Evolutionary conservation across 2,329 filamentous ascomycete species (phyloP).

Genomic region (Parafenestella ontariensis): DNA sequence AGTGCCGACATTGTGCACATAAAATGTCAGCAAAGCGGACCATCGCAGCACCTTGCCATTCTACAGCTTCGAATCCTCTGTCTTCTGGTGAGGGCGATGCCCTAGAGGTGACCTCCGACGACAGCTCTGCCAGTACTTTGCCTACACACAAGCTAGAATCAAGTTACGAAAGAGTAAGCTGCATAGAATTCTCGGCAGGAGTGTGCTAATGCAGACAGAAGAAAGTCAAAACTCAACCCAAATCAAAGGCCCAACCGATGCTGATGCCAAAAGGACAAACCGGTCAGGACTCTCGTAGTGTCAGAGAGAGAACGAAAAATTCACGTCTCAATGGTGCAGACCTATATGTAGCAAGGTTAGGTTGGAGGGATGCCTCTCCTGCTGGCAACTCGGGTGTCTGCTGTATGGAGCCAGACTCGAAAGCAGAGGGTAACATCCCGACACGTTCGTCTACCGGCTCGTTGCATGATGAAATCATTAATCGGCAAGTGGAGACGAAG

Average conservation of each 20-base stretch:
- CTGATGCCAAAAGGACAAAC: conserved; percentile 40
- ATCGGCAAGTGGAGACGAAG: conserved; percentile 5
- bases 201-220: background rate
- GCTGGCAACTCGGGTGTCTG: background rate
- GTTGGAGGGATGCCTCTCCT: conserved; percentile 11
- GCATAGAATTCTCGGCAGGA: background rate
- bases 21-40: conserved; percentile 8
- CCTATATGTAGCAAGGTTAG: conserved; percentile 59
- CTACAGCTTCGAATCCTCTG: background rate
- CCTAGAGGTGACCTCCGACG: background rate
- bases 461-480: conserved; percentile 57
- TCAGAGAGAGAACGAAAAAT: conserved; percentile 54
- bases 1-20: conserved; percentile 19
- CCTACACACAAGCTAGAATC: background rate
- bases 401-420: background rate
- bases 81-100: background rate
- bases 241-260: conserved; percentile 18
- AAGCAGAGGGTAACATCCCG: background rate
- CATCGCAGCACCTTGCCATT: conserved; percentile 7
- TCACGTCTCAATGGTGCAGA: conserved; percentile 58
- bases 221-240: background rate
- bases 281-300: conserved; percentile 21
- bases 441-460: conserved; percentile 36
- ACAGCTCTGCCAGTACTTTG: background rate
- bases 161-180: background rate